phyloP scores from a whole-genome alignment of 139 green algal species.

The Edaphochlamys debaryana region DNA sequence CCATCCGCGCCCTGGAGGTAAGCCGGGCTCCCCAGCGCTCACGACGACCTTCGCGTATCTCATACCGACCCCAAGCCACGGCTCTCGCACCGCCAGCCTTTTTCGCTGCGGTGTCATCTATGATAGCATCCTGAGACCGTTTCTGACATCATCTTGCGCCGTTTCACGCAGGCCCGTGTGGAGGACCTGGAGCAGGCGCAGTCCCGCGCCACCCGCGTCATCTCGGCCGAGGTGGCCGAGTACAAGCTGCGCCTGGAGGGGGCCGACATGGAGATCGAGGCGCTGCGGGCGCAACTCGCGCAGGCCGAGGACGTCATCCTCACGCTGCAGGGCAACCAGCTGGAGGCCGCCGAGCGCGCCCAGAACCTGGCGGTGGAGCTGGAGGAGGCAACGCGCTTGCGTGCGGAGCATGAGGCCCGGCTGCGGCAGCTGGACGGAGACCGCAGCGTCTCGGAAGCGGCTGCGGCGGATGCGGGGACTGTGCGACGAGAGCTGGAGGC shows the following conservation, averaged over 20 bases:
- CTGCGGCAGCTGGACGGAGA: too few species aligned
- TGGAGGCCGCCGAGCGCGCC: not conserved
- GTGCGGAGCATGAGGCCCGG: too few species aligned
- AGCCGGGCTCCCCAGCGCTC: too few species aligned
- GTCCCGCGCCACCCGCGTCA: constrained; percentile 1
- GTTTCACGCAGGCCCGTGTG: not conserved
- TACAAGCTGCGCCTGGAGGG: not conserved
- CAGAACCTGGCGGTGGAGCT: not conserved
- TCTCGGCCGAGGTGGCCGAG: not conserved
- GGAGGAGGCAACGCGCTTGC: not conserved
- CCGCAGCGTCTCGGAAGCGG: too few species aligned
- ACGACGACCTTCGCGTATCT: too few species aligned
- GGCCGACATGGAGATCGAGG: not conserved
- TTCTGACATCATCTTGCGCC: not conserved
- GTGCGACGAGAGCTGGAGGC: too few species aligned
- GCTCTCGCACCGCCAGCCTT: too few species aligned
- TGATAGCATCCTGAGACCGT: too few species aligned
- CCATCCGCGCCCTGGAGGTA: constrained; percentile 19
- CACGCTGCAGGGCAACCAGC: not conserved
- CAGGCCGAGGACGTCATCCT: not conserved
- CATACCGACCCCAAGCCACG: too few species aligned
- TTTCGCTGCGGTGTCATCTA: too few species aligned
- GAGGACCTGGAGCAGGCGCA: constrained; percentile 38
- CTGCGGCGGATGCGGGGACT: too few species aligned
- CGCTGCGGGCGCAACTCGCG: not conserved